These are phyloP conservation scores for Trichosporon asahii DNA, from an alignment of 1,284 basidiomycete genomes.

Conservation along the genomic window DNA sequence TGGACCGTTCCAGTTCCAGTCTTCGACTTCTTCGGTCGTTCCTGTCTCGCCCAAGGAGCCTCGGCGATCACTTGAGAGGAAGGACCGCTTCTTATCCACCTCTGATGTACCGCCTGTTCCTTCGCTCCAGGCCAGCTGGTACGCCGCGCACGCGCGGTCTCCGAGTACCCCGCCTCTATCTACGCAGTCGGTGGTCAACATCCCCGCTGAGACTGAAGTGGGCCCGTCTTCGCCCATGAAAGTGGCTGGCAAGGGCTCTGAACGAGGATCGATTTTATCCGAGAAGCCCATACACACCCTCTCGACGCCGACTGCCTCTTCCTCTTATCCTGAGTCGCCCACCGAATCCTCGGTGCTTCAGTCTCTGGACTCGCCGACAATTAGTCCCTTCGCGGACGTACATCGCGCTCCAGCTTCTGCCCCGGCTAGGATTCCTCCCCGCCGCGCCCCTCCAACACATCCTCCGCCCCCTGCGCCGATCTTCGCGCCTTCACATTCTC, in stretches of 20 bases:
- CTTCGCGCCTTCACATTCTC: conserved; percentile 12
- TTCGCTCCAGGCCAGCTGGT: not conserved
- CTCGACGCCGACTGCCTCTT: not conserved
- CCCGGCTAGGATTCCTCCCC: conserved; percentile 15
- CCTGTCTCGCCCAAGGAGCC: not conserved
- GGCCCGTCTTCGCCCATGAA: not conserved
- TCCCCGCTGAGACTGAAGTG: not conserved
- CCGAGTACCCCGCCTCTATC: not conserved
- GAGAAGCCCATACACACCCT: not conserved
- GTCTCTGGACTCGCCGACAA: not conserved
- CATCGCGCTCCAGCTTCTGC: not conserved
- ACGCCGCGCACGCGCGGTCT: not conserved
- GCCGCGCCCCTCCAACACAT: conserved; percentile 16
- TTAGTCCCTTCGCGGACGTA: not conserved
- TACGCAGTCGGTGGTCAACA: not conserved
- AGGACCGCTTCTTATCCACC: not conserved
- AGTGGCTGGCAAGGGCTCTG: not conserved
- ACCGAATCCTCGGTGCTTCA: not conserved
- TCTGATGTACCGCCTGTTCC: not conserved
- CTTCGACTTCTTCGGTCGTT: not conserved
- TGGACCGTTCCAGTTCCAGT: not conserved
- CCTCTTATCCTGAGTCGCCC: not conserved
- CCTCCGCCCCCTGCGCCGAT: conserved; percentile 20
- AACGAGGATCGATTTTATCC: not conserved
- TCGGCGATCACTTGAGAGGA: not conserved